A percentile compares a stretch with the other conserved stretches of the same genome.
phyloP scores from a whole-genome alignment of 768 basidiomycete species.

The Pilatotrama ljubarskyi region DNA sequence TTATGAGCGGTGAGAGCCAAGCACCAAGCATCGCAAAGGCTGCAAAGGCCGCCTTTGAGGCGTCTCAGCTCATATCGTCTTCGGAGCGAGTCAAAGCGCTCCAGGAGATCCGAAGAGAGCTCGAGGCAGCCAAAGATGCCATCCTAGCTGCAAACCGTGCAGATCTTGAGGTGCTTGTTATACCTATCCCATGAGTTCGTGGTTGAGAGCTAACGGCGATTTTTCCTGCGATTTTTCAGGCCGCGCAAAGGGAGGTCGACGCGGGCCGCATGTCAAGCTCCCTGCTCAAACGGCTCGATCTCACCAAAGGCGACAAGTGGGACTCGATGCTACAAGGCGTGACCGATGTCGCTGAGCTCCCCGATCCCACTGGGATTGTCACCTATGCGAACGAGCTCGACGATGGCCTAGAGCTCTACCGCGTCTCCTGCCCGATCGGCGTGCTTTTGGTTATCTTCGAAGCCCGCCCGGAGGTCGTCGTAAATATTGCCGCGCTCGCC shows the following conservation, averaged over 20 bases:
- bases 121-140: conserved; percentile 61
- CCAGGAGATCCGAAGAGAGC: conserved; percentile 61
- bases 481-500: conserved; percentile 94
- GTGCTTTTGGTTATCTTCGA: conserved; percentile 97
- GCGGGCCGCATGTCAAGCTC: conserved; percentile 83
- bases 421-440: conserved; percentile 95
- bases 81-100: conserved; percentile 73
- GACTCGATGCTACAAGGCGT: conserved; percentile 92
- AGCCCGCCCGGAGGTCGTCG: conserved; percentile 94
- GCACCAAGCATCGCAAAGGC: conserved; percentile 69
- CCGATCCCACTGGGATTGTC: conserved; percentile 84
- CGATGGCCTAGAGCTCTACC: conserved; percentile 83
- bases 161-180: conserved; percentile 67
- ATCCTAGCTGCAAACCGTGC: conserved; percentile 80
- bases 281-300: conserved; percentile 83
- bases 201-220: neutral
- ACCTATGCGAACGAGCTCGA: conserved; percentile 91
- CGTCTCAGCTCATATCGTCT: conserved; percentile 76
- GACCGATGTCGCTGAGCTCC: conserved; percentile 79
- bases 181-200: neutral
- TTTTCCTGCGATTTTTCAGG: conserved; percentile 40
- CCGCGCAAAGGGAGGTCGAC: conserved; percentile 75
- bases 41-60: conserved; percentile 83
- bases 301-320: conserved; percentile 83
- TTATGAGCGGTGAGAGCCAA: too few relatives aligned